Conservation (phyloP, 352 stramenopile genomes). For the Chrysophaeum taylorii region DNA sequence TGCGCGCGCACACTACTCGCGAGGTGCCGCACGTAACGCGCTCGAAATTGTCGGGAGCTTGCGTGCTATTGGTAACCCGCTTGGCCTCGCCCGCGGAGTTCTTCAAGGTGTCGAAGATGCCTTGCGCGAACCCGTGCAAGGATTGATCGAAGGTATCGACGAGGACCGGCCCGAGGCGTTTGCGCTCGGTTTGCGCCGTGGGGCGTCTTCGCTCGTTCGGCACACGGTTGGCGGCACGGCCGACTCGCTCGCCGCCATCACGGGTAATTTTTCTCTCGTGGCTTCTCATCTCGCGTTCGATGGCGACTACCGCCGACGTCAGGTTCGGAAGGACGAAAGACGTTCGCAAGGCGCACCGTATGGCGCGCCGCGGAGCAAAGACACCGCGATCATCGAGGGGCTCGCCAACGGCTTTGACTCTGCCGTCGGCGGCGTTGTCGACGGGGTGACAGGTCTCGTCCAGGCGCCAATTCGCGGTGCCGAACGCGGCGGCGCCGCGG, state of each 20-base stretch:
- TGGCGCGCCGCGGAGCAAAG: not conserved
- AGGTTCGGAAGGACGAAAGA: not conserved
- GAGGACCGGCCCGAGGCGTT: slow-evolving; percentile 27
- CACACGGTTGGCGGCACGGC: slow-evolving; percentile 33
- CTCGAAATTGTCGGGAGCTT: slow-evolving; percentile 25
- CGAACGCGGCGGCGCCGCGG: slow-evolving; percentile 12
- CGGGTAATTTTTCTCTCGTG: slow-evolving; percentile 12
- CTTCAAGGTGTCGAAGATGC: slow-evolving; percentile 24
- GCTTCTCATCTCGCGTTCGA: not conserved
- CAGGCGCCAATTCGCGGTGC: slow-evolving; percentile 18
- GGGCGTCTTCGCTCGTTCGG: slow-evolving; percentile 23
- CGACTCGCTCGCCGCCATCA: slow-evolving; percentile 24
- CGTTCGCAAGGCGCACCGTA: not conserved
- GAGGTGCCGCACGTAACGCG: not conserved
- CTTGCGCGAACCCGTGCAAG: slow-evolving; percentile 28
- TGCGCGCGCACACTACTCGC: not conserved
- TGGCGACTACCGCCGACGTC: not conserved
- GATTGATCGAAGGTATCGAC: slow-evolving; percentile 23
- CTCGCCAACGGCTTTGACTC: slow-evolving; percentile 16
- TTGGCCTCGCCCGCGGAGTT: slow-evolving; percentile 29
- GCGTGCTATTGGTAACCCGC: slow-evolving; percentile 33
- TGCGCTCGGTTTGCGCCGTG: slow-evolving; percentile 26
- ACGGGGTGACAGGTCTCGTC: slow-evolving; percentile 27
- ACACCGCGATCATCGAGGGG: slow-evolving; percentile 4
- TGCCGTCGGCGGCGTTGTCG: slow-evolving; percentile 21